Base-by-base conservation (phyloP, 1,284 basidiomycete genomes). In the Austroboletus niveus region DNA sequence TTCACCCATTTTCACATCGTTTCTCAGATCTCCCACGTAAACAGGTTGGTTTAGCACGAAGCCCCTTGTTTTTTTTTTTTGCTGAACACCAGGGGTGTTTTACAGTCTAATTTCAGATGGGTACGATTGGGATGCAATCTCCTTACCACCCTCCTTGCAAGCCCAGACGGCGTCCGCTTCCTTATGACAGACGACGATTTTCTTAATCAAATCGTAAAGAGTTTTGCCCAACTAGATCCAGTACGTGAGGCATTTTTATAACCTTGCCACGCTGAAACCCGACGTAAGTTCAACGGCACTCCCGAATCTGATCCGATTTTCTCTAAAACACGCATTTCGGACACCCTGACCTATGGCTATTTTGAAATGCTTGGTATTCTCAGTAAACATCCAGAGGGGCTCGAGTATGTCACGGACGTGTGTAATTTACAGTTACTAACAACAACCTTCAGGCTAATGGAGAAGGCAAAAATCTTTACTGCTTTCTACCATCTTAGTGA, bases 401-500 rank as follows among this genome's bases (percentile, higher is more conserved):
- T 96, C 27, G 89, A 92, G 93, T 94, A 66, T 56, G 89, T 75
- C n/a, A 29, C n/a, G 17, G 31, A 46, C 20, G n/a, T 31, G 45
- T 45, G n/a, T 47, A 48, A 30, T 32, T n/a, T 22, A 15, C 11
- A 48, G 2, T 48, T 51, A 30, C 20, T 47, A 4, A 65, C 35
- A 7, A 24, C 34, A 44, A 50, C 30, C 8, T 15, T 8, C 60
- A 95, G 93, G 43, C 72, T 99, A 17, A 73, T 99, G 68, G 93
- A 96, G 69, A 90, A 91, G 62, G 89, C 90, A 72, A 92, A 91
- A 63, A 81, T 98, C 38, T 99, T 98, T 68, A 97, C 95, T 0
- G 88, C 91, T 0, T 92, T 99, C 65, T 98, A 99, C 63, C 92
- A 94, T 62, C 73, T 99, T 30, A 93, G 89, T 66, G 95, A 98